Conservation (phyloP, 2,329 filamentous ascomycete species). For the Claviceps sp. region DNA sequence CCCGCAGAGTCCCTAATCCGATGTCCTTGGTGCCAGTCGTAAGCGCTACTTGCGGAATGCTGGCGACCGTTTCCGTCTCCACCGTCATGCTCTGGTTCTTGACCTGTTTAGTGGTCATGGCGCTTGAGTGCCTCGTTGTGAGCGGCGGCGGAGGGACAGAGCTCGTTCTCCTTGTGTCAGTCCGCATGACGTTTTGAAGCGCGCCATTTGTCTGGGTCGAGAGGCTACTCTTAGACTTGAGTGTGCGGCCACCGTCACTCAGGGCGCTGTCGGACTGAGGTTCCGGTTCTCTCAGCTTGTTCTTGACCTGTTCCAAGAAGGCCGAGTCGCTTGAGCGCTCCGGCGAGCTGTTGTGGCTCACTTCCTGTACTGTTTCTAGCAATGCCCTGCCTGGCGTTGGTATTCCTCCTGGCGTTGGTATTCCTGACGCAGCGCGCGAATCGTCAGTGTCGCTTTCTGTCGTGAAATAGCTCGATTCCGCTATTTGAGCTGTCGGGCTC, state of each 20-base stretch:
- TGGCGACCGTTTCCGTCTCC: slow-evolving; percentile 89
- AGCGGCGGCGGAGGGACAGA: slow-evolving; percentile 38
- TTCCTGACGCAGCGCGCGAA: slow-evolving; percentile 29
- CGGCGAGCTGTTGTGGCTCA: slow-evolving; percentile 64
- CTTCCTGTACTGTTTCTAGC: slow-evolving; percentile 85
- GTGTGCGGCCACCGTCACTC: slow-evolving; percentile 25
- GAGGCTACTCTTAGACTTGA: slow-evolving; percentile 33
- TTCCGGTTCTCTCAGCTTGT: slow-evolving; percentile 30
- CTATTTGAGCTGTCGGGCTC: slow-evolving; percentile 32
- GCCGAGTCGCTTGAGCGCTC: slow-evolving; percentile 30
- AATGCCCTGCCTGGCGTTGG: slow-evolving; percentile 48
- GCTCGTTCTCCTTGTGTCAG: slow-evolving; percentile 28
- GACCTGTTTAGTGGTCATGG: slow-evolving; percentile 48
- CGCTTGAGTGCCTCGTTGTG: slow-evolving; percentile 52
- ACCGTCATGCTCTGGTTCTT: slow-evolving; percentile 88
- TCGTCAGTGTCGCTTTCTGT: slow-evolving; percentile 43
- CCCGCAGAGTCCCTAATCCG: slow-evolving; percentile 57
- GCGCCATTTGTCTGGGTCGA: slow-evolving; percentile 45
- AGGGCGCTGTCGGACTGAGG: slow-evolving; percentile 28
- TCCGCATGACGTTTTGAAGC: slow-evolving; percentile 45
- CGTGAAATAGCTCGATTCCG: slow-evolving; percentile 21
- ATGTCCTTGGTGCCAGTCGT: slow-evolving; percentile 53
- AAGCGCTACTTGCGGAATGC: slow-evolving; percentile 72
- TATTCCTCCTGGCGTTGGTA: slow-evolving; percentile 44
- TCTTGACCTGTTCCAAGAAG: slow-evolving; percentile 35